Evolutionary conservation across 768 basidiomycete genomes (phyloP).

Genomic region (Xerocomellus amylosporus): DNA sequence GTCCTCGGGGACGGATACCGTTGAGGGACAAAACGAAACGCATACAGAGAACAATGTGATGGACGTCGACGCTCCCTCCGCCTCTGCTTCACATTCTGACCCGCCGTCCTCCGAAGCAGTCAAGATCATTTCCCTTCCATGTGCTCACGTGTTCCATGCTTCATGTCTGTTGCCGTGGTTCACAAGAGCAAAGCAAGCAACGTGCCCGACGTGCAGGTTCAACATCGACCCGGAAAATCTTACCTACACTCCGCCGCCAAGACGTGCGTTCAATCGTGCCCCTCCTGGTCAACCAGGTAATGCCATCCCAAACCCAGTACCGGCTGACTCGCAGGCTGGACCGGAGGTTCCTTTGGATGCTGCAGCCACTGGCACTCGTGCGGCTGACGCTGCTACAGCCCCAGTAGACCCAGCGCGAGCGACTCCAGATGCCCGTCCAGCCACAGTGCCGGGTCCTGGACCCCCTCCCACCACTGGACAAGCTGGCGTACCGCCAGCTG

Average conservation of each 20-base stretch:
- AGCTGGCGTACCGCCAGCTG: slow-evolving; percentile 1
- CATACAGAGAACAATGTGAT: slow-evolving; percentile 11
- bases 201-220: slow-evolving; percentile 81
- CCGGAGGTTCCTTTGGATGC: slow-evolving; percentile 8
- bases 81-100: slow-evolving; percentile 11
- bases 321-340: slow-evolving; percentile 2
- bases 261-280: slow-evolving; percentile 17
- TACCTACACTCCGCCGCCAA: slow-evolving; percentile 40
- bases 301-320: slow-evolving; percentile 13
- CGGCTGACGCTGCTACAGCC: background rate
- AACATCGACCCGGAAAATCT: slow-evolving; percentile 78
- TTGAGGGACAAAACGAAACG: slow-evolving; percentile 5
- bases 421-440: slow-evolving; percentile 1
- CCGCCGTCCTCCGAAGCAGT: slow-evolving; percentile 23
- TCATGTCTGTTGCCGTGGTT: slow-evolving; percentile 82
- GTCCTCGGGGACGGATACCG: background rate
- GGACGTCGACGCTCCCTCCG: slow-evolving; percentile 19
- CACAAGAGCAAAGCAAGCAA: slow-evolving; percentile 71
- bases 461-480: slow-evolving; percentile 5
- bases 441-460: background rate
- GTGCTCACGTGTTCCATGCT: slow-evolving; percentile 79
- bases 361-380: background rate
- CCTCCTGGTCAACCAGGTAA: slow-evolving; percentile 14
- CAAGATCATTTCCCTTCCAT: slow-evolving; percentile 68
- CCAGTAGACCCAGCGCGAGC: background rate